phyloP scores from a whole-genome alignment of 78 protist genomes.

The Anaeramoeba ignava region DNA sequence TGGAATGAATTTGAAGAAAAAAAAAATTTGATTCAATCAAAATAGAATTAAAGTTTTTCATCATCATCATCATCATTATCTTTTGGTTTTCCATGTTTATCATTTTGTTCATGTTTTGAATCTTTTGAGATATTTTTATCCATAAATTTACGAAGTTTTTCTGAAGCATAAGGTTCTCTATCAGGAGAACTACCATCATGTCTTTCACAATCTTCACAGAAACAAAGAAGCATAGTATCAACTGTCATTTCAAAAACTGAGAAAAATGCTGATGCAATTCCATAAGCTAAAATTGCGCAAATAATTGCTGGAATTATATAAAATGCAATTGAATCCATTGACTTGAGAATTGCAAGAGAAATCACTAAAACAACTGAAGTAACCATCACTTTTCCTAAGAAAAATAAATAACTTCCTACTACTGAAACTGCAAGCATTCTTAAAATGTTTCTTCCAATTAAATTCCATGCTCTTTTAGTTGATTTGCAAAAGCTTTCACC shows the following conservation, averaged over 20 bases:
- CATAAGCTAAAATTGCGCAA: neutral
- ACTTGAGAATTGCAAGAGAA: slow-evolving; percentile 10
- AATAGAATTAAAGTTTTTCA: no score
- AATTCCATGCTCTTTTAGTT: slow-evolving; percentile 43
- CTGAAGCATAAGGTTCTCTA: neutral
- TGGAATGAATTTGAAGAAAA: no score
- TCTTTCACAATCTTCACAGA: slow-evolving; percentile 8
- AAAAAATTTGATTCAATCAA: no score
- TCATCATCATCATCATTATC: no score
- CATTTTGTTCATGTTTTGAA: neutral
- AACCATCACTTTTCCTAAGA: slow-evolving; percentile 28
- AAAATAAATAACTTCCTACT: slow-evolving; percentile 22
- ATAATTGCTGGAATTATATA: neutral
- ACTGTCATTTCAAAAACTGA: neutral
- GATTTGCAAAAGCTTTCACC: slow-evolving; percentile 43
- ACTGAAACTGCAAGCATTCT: slow-evolving; percentile 50
- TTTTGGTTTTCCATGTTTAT: neutral
- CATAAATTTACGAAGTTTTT: neutral
- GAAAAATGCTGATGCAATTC: neutral
- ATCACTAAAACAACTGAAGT: neutral
- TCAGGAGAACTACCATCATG: neutral
- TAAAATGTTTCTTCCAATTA: slow-evolving; percentile 42
- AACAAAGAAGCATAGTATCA: slow-evolving; percentile 11
- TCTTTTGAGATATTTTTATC: no score
- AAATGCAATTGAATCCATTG: neutral